These are phyloP conservation scores for Neurospora cerealis DNA, from an alignment of 495 filamentous ascomycete genomes.

Conservation along the genomic window DNA sequence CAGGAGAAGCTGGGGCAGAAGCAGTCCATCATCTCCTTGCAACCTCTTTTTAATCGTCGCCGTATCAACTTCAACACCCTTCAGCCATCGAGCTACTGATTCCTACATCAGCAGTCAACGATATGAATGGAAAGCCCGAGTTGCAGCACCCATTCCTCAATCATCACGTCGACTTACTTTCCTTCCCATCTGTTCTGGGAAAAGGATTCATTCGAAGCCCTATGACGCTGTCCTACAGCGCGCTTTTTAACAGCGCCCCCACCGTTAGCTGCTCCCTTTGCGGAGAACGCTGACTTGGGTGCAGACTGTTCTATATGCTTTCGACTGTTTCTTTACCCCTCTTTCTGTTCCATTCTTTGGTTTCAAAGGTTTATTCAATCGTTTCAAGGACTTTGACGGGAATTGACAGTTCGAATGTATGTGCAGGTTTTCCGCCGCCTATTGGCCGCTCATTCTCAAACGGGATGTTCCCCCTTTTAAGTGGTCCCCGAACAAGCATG, in stretches of 20 bases:
- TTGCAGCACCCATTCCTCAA: neutral
- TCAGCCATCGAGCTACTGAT: too few species aligned
- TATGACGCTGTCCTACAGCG: neutral
- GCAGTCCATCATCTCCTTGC: neutral
- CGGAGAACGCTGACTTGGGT: neutral
- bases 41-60: neutral
- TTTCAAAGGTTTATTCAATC: neutral
- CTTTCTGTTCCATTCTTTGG: too few species aligned
- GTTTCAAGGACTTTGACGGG: neutral
- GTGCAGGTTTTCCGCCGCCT: neutral
- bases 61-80: too few species aligned
- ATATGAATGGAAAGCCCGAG: neutral
- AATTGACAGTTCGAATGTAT: neutral
- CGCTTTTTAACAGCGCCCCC: neutral
- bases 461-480: neutral
- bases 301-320: neutral
- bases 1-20: neutral
- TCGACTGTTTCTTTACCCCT: neutral
- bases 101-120: neutral
- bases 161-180: neutral
- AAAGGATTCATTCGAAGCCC: neutral
- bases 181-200: neutral
- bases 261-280: neutral
- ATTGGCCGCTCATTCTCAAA: neutral
- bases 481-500: neutral